These are phyloP conservation scores for Alternaria arborescens DNA, from an alignment of 2,329 filamentous ascomycete genomes.

Conservation along the genomic window DNA sequence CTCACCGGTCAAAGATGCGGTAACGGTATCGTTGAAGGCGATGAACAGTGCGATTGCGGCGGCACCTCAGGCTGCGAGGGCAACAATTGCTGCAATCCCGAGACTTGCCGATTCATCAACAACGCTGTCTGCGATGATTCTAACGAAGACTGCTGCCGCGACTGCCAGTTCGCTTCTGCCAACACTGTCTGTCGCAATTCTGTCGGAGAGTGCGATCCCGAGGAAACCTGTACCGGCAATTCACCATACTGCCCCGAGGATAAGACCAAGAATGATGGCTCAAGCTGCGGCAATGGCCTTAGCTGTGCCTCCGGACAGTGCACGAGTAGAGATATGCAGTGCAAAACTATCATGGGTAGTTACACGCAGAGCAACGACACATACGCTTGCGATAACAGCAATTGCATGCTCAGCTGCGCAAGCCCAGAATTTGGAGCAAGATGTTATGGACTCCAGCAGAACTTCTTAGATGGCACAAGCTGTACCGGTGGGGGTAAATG, in stretches of 20 bases:
- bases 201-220: constrained; percentile 82
- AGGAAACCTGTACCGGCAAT: constrained; percentile 81
- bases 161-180: constrained; percentile 73
- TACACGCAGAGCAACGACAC: constrained; percentile 79
- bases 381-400: constrained; percentile 75
- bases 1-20: constrained; percentile 88
- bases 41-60: constrained; percentile 96
- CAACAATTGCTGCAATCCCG: constrained; percentile 84
- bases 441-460: constrained; percentile 83
- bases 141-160: constrained; percentile 83
- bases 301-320: constrained; percentile 92
- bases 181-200: constrained; percentile 80
- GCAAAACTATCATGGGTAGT: constrained; percentile 81
- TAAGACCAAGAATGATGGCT: constrained; percentile 72
- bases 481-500: constrained; percentile 85
- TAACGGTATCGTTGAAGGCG: constrained; percentile 94
- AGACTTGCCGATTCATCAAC: constrained; percentile 83
- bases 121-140: constrained; percentile 81
- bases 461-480: constrained; percentile 90
- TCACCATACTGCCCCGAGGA: constrained; percentile 79
- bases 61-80: constrained; percentile 73
- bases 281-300: constrained; percentile 74
- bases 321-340: constrained; percentile 90
- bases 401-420: constrained; percentile 79
- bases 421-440: constrained; percentile 71